phyloP scores from a whole-genome alignment of 1,139 yeast species.

The Meyerozyma sp. region DNA sequence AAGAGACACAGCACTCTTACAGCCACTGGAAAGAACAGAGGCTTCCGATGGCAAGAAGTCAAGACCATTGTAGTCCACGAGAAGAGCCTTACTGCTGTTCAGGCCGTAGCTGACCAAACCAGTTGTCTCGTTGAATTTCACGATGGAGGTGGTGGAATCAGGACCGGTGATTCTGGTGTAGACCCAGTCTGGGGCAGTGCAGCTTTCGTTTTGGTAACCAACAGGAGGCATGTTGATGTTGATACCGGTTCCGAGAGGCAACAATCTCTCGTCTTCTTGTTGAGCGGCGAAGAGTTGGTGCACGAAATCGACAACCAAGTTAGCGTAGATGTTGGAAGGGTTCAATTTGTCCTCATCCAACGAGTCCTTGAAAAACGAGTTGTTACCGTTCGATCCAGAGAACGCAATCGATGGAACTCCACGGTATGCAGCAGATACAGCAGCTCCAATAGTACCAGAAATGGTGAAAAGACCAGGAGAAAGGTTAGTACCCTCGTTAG shows the following conservation, averaged over 20 bases:
- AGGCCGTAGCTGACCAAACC: slow-evolving; percentile 12
- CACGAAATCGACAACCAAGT: slow-evolving; percentile 33
- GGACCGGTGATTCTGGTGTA: slow-evolving; percentile 37
- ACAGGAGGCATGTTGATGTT: slow-evolving; percentile 46
- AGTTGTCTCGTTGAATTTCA: slow-evolving; percentile 25
- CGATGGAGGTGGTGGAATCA: slow-evolving; percentile 23
- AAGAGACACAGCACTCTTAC: slow-evolving; percentile 32
- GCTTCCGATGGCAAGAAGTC: slow-evolving; percentile 35
- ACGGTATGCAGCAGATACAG: slow-evolving; percentile 35
- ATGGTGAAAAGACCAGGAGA: slow-evolving; percentile 32
- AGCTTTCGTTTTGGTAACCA: slow-evolving; percentile 26
- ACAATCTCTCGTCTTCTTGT: slow-evolving; percentile 23
- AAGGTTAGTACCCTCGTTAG: slow-evolving; percentile 41
- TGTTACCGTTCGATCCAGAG: slow-evolving; percentile 33
- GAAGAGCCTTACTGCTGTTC: slow-evolving; percentile 13
- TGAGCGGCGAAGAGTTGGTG: slow-evolving; percentile 27
- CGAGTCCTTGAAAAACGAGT: slow-evolving; percentile 39
- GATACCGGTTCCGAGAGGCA: slow-evolving; percentile 43
- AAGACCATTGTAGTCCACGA: slow-evolving; percentile 28
- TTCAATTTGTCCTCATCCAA: slow-evolving; percentile 22
- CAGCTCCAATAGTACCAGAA: slow-evolving; percentile 43
- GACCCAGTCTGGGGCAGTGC: slow-evolving; percentile 34
- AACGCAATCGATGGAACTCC: slow-evolving; percentile 38
- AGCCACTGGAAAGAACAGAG: slow-evolving; percentile 15
- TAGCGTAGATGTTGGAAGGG: slow-evolving; percentile 38